These are phyloP conservation scores for Wickerhamomyces mucosus DNA, from an alignment of 805 yeast genomes.

Conservation along the genomic window DNA sequence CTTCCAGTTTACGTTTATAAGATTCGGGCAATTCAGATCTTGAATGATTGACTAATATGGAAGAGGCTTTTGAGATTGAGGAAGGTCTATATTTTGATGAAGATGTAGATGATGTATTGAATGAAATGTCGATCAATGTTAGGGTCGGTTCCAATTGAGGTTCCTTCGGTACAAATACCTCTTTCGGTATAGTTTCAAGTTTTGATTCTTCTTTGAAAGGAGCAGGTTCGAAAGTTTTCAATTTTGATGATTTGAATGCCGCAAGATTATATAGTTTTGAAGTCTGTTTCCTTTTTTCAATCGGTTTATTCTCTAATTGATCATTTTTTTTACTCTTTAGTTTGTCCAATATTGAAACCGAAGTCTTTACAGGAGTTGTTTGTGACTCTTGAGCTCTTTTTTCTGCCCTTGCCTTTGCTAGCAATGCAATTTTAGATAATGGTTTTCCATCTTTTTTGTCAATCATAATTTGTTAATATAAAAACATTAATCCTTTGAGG, in stretches of 20 bases:
- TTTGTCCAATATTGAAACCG: constrained; percentile 16
- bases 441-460: not conserved
- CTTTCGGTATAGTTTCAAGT: not conserved
- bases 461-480: not conserved
- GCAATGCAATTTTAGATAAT: constrained; percentile 14
- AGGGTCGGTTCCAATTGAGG: constrained; percentile 1
- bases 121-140: constrained; percentile 2
- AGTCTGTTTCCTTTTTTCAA: not conserved
- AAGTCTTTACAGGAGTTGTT: constrained; percentile 2
- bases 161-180: not conserved
- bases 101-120: not conserved
- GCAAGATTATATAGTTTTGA: not conserved
- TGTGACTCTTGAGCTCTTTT: constrained; percentile 4
- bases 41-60: not conserved
- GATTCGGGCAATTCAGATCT: constrained; percentile 1
- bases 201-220: not conserved
- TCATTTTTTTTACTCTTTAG: constrained; percentile 5
- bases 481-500: not conserved
- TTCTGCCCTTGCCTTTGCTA: constrained; percentile 17
- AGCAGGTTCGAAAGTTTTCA: not conserved
- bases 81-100: not conserved
- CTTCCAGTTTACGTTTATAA: constrained; percentile 17
- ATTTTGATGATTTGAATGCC: not conserved
- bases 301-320: no score
- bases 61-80: not conserved